Evolutionary conservation across 768 basidiomycete genomes (phyloP).

Genomic region (Gloeophyllum trabeum): DNA sequence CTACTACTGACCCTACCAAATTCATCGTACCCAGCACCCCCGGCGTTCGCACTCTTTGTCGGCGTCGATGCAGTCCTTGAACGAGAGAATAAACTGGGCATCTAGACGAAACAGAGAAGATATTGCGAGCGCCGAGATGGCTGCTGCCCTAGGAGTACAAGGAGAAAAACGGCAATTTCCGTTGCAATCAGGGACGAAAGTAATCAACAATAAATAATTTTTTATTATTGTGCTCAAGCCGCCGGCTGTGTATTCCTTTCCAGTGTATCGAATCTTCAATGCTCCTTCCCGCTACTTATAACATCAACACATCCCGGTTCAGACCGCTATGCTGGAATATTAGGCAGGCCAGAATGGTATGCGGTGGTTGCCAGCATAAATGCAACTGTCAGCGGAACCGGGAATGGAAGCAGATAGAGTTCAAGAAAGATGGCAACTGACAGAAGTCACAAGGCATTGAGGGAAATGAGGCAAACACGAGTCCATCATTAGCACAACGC

Average conservation of each 20-base stretch:
- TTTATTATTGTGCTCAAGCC: not conserved
- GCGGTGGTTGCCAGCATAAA: no score
- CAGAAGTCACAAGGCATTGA: not conserved
- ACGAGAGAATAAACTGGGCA: constrained; percentile 71
- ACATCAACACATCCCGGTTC: no score
- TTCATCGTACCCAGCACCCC: constrained; percentile 35
- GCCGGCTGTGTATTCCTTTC: no score
- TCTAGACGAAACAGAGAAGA: constrained; percentile 20
- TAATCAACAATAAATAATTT: not conserved
- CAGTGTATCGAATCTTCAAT: no score
- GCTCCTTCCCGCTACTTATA: no score
- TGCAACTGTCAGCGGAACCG: no score
- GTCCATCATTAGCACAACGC: not conserved
- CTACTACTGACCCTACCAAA: constrained; percentile 50
- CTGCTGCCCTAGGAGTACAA: no score
- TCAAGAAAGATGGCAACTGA: no score
- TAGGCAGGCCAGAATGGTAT: no score
- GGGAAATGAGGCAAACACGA: not conserved
- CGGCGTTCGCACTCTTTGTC: constrained; percentile 13
- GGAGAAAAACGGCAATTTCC: no score
- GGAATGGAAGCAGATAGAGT: no score
- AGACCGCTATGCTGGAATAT: no score
- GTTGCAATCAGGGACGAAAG: not conserved
- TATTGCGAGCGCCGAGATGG: not conserved
- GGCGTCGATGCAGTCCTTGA: constrained; percentile 51